Base-by-base conservation (phyloP, 352 stramenopile genomes). In the Nannochloropsis limnetica region DNA sequence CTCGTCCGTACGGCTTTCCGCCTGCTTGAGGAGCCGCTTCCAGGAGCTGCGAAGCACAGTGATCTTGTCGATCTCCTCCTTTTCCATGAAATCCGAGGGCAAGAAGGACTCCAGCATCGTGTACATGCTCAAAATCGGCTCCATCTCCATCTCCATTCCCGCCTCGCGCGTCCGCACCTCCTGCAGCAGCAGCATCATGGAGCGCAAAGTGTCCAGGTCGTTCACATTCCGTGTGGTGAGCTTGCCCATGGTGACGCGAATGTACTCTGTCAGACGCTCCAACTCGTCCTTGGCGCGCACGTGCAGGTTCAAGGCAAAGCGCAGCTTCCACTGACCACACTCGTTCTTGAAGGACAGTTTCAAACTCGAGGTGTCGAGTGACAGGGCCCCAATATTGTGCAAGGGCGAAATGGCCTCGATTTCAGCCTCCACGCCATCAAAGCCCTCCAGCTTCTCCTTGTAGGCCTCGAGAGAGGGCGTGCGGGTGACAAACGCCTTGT, bases 11-110 rank as follows among this genome's bases (percentile, higher is more conserved):
- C 95, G 92, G 5, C 89, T 89, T 83, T 98, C 92, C 1, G 95
- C 93, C 81, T 98, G 93, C 68, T 96, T 90, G 32, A 98, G 95
- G 20, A 99, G 88, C 83, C 97, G 97, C 68, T 97, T 95, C 96
- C 96, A 99, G 82, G 96, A 97, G 81, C 92, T 95, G 28, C 93
- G 92, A 5, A 99, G 87, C 17, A 98, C 94, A 20, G 93, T 98
- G 88, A 98, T 98, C 84, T 98, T 96, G 82, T 99, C 96, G 88
- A 98, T 98, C 85, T 99, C 96, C 84, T 98, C 94, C 84, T 98
- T 98, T 83, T 98, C 95, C 94, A 99, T 98, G 86, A 98, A 98
- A 2, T 83, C 84, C 15, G 81, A 28, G 22, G 86, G 31, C 0
- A 96, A 68, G 82, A 96, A 97, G 49, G 93, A 94, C 85, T 97